A percentile compares a stretch with the other conserved stretches of the same genome.
Evolutionary conservation across 2,329 filamentous ascomycete species (phyloP).

Genomic region (Xylariales sp.): DNA sequence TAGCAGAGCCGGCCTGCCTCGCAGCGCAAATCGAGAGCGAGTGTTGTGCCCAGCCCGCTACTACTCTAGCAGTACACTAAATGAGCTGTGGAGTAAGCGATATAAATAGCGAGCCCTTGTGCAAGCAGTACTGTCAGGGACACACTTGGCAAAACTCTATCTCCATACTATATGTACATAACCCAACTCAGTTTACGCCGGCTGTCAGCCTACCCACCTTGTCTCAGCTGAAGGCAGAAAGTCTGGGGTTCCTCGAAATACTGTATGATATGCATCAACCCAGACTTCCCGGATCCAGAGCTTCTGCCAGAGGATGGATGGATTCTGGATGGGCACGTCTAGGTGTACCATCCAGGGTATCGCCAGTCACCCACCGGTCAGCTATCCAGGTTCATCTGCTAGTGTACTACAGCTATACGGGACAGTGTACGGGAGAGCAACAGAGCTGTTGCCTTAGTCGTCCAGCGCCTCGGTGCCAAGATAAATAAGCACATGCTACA

Average conservation of each 20-base stretch:
- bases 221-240: conserved; percentile 20
- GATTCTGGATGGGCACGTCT: no score
- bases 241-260: conserved; percentile 2
- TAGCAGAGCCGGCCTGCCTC: not conserved
- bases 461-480: conserved; percentile 14
- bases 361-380: not conserved
- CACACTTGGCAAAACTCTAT: conserved; percentile 5
- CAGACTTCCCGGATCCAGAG: not conserved
- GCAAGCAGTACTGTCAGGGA: not conserved
- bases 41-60: not conserved
- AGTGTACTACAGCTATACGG: not conserved
- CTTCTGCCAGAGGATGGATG: no score
- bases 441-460: not conserved
- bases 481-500: conserved; percentile 21
- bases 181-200: not conserved
- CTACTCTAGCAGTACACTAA: not conserved
- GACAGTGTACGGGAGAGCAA: conserved; percentile 21
- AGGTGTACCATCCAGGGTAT: not conserved
- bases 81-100: conserved; percentile 17
- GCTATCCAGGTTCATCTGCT: no score
- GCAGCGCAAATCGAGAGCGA: no score
- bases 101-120: conserved; percentile 25
- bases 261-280: not conserved
- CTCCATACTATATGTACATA: conserved; percentile 11
- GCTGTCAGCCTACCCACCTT: conserved; percentile 1